Evolutionary conservation across 2,329 filamentous ascomycete species (phyloP), one percentile per base, ranked within the genome.

Genomic region (Aspergillus flavus): DNA sequence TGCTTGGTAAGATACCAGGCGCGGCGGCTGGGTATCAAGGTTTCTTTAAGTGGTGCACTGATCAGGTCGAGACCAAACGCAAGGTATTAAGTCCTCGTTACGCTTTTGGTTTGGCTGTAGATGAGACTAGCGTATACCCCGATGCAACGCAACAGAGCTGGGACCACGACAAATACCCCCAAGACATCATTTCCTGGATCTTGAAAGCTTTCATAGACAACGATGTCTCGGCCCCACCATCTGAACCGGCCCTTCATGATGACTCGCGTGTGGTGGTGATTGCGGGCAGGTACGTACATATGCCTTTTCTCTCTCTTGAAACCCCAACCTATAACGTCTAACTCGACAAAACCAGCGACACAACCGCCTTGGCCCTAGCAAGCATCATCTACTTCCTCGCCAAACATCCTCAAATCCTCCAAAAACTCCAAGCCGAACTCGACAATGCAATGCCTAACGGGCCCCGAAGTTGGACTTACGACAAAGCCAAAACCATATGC

Each of bases 401-500:
- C n/a, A 75, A 73, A 46, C 58, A 75, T 41, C 77, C 76, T 0
- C 45, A 54, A 1, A 68, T 70, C 12, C 67, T 71, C 19, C 59
- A 61, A 6, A 77, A 76, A 45, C 68, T 81, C 1, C 76, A 76
- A 57, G 14, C 28, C 1, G 61, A 70, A 6, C 58, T 80, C 6
- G 74, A 79, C 57, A 57, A 65, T 12, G 66, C 66, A 16, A 72
- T 79, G 28, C 73, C 73, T 4, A 63, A 36, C 0, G 65, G 70
- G 0, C 34, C 41, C 19, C 61, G 62, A 7, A 59, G 71, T 28
- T 79, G 74, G 74, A 92, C 90, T 0, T 95, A 94, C 74, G 85
- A 87, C 19, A 86, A 96, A 71, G 83, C 96, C 67, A 96, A 94
- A 82, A 84, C 83, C 68, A 94, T 96, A 91, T 88, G 89, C 70